Evolutionary conservation across 176 grass and related monocot genomes (phyloP).

Genomic region (Bonia amplexicaulis): DNA sequence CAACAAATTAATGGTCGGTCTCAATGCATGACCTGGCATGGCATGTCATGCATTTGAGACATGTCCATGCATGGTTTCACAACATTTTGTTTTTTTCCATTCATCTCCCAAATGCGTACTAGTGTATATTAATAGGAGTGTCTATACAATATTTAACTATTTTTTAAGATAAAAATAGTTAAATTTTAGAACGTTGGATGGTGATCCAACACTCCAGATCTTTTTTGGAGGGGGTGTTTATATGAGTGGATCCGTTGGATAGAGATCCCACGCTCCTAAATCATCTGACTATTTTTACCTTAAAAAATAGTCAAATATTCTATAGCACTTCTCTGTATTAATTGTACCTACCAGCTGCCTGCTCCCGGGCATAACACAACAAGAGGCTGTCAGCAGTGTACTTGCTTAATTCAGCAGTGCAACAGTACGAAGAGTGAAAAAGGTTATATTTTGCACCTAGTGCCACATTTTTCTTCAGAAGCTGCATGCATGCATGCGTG

Average conservation of each 20-base stretch:
- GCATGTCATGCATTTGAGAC: neutral
- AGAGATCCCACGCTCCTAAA: no score
- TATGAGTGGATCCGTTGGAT: no score
- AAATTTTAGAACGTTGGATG: no score
- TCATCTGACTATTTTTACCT: no score
- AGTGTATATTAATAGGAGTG: neutral
- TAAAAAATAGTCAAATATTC: no score
- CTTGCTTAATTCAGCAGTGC: neutral
- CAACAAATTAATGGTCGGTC: neutral
- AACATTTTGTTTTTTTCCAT: neutral
- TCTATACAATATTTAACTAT: no score
- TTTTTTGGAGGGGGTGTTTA: no score
- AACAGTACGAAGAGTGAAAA: neutral
- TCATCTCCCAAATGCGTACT: neutral
- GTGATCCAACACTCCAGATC: no score
- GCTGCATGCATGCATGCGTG: neutral
- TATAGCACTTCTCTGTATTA: no score
- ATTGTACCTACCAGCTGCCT: neutral
- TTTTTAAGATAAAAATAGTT: no score
- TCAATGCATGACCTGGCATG: neutral
- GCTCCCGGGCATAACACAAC: neutral
- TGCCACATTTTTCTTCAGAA: neutral
- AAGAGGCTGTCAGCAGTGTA: neutral
- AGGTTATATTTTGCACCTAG: neutral
- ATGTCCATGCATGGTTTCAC: neutral